Evolutionary conservation across 2,329 filamentous ascomycete species (phyloP).

Genomic region (Colletotrichum sp.): DNA sequence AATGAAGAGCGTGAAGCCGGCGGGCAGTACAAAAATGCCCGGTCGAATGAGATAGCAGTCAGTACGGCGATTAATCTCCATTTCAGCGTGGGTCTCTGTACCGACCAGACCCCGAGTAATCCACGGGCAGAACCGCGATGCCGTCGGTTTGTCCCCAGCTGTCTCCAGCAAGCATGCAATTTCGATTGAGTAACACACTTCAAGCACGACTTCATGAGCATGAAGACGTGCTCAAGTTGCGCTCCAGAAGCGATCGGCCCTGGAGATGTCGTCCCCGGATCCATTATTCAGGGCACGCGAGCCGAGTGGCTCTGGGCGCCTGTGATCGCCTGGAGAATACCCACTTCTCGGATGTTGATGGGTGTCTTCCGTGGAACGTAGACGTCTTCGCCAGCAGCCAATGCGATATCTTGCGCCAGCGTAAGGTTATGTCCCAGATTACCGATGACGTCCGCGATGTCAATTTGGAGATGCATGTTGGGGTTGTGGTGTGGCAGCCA

Average conservation of each 20-base stretch:
- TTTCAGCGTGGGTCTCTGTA: neutral
- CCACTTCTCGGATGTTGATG: neutral
- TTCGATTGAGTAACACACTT: neutral
- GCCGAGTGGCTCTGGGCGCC: neutral
- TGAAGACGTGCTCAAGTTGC: slow-evolving; percentile 5
- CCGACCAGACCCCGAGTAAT: neutral
- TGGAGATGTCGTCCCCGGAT: neutral
- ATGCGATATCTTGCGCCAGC: neutral
- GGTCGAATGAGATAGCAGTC: neutral
- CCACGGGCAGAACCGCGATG: neutral
- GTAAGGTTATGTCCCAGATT: neutral
- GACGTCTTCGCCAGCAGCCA: neutral
- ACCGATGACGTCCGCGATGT: slow-evolving; percentile 3
- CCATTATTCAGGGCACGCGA: neutral
- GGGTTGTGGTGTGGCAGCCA: slow-evolving; percentile 3
- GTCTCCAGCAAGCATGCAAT: neutral
- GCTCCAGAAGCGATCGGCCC: neutral
- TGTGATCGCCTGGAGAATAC: neutral
- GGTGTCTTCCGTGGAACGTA: neutral
- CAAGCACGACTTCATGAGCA: neutral
- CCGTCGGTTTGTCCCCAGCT: neutral
- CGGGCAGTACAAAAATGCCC: neutral
- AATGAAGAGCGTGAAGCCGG: neutral
- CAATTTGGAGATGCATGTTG: neutral
- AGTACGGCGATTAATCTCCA: neutral